Conservation (phyloP, 2,329 filamentous ascomycete genomes). For the Colletotrichum navitas region DNA sequence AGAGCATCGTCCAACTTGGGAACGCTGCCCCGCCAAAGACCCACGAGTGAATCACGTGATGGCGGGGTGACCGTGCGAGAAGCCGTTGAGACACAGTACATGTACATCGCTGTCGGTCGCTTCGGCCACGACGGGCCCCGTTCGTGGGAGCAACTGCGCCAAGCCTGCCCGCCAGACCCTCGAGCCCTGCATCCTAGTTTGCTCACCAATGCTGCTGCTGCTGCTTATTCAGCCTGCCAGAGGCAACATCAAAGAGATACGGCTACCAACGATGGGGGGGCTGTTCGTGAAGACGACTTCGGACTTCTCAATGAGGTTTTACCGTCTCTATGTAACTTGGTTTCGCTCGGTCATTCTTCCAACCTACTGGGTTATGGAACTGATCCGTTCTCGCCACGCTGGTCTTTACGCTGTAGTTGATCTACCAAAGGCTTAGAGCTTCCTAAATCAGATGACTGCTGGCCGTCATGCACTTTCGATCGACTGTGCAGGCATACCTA, state of each 20-base stretch:
- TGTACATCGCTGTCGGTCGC: neutral
- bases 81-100: slow-evolving; percentile 6
- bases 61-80: slow-evolving; percentile 37
- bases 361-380: neutral
- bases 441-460: slow-evolving; percentile 11
- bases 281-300: slow-evolving; percentile 2
- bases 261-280: slow-evolving; percentile 6
- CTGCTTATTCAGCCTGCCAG: slow-evolving; percentile 4
- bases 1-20: slow-evolving; percentile 22
- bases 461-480: neutral
- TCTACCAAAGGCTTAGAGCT: slow-evolving; percentile 7
- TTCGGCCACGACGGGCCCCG: neutral
- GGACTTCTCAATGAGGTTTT: neutral
- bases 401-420: slow-evolving; percentile 1
- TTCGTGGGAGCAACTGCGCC: neutral
- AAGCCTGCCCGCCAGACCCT: slow-evolving; percentile 1
- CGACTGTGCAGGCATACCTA: neutral
- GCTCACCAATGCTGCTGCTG: neutral
- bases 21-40: slow-evolving; percentile 35
- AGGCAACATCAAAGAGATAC: neutral
- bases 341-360: neutral
- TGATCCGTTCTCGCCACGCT: neutral
- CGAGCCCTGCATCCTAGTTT: slow-evolving; percentile 9
- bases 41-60: slow-evolving; percentile 24
- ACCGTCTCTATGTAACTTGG: slow-evolving; percentile 4